Conservation (phyloP, 148 eudicot species). For the Arctostaphylos glauca region DNA sequence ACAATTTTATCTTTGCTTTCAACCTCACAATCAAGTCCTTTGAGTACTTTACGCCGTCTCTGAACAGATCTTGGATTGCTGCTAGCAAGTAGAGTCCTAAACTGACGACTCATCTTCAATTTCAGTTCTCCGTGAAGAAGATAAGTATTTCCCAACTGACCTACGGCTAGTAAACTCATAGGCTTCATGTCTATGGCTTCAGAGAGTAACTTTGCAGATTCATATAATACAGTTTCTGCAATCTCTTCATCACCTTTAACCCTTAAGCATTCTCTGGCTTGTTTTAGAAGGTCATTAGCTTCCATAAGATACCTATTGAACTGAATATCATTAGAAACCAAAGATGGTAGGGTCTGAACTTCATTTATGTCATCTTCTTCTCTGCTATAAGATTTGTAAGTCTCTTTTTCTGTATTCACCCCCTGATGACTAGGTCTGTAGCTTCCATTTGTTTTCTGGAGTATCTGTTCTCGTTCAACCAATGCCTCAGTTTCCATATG, state of each 20-base stretch:
- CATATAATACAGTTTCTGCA: slow-evolving; percentile 57
- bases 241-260: slow-evolving; percentile 33
- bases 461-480: slow-evolving; percentile 28
- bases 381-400: slow-evolving; percentile 20
- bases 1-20: slow-evolving; percentile 45
- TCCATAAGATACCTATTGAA: slow-evolving; percentile 61
- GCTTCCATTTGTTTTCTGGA: slow-evolving; percentile 26
- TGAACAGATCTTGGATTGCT: slow-evolving; percentile 29
- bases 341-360: slow-evolving; percentile 39
- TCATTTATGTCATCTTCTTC: slow-evolving; percentile 33
- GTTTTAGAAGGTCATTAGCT: slow-evolving; percentile 55
- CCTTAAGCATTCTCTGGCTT: slow-evolving; percentile 57
- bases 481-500: slow-evolving; percentile 27
- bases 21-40: slow-evolving; percentile 28
- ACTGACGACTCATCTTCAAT: slow-evolving; percentile 54
- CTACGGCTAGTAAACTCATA: slow-evolving; percentile 89
- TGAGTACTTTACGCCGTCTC: slow-evolving; percentile 22
- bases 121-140: slow-evolving; percentile 95
- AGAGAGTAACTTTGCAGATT: slow-evolving; percentile 61
- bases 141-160: slow-evolving; percentile 92
- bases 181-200: slow-evolving; percentile 83
- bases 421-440: slow-evolving; percentile 22
- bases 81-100: slow-evolving; percentile 56
- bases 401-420: slow-evolving; percentile 27
- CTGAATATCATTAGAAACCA: slow-evolving; percentile 56